A percentile compares a stretch with the other conserved stretches of the same genome.
Conservation (phyloP, 768 basidiomycete genomes). For the Collybia mongolica region DNA sequence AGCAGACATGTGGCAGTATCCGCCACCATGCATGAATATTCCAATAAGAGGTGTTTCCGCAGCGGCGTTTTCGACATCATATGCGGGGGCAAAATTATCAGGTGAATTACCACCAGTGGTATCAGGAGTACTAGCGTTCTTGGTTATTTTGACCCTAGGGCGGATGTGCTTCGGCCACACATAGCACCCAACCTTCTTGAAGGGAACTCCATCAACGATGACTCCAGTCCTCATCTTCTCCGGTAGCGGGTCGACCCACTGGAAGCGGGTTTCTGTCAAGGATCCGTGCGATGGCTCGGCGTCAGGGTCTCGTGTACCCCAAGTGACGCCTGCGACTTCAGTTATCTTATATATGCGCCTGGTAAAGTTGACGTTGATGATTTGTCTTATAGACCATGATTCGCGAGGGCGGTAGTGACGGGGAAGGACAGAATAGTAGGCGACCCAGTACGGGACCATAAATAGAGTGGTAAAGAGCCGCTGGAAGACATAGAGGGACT, state of each 20-base stretch:
- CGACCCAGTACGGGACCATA: slow-evolving; percentile 43
- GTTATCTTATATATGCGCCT: slow-evolving; percentile 52
- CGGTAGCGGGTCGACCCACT: slow-evolving; percentile 45
- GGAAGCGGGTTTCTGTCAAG: slow-evolving; percentile 46
- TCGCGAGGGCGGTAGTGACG: slow-evolving; percentile 42
- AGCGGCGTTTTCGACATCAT: slow-evolving; percentile 22
- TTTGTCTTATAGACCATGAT: slow-evolving; percentile 50
- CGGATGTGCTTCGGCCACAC: slow-evolving; percentile 42
- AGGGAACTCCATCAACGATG: slow-evolving; percentile 36
- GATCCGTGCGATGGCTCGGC: slow-evolving; percentile 25
- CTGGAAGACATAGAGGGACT: slow-evolving; percentile 43
- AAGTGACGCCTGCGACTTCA: slow-evolving; percentile 56
- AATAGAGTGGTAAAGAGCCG: slow-evolving; percentile 47
- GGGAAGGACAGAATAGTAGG: slow-evolving; percentile 43
- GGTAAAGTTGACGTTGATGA: slow-evolving; percentile 50
- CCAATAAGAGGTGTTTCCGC: slow-evolving; percentile 37
- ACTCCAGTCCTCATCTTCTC: slow-evolving; percentile 39
- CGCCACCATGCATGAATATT: slow-evolving; percentile 54
- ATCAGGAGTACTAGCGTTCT: background rate
- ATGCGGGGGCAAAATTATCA: background rate
- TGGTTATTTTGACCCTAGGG: slow-evolving; percentile 7
- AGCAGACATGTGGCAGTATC: slow-evolving; percentile 58
- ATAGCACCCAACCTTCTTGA: slow-evolving; percentile 43
- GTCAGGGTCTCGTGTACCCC: slow-evolving; percentile 47
- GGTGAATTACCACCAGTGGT: background rate